Evolutionary conservation across 1,139 yeast genomes (phyloP), one percentile per base, ranked within the genome.

Genomic region (Saccharomycopsis hybrid): DNA sequence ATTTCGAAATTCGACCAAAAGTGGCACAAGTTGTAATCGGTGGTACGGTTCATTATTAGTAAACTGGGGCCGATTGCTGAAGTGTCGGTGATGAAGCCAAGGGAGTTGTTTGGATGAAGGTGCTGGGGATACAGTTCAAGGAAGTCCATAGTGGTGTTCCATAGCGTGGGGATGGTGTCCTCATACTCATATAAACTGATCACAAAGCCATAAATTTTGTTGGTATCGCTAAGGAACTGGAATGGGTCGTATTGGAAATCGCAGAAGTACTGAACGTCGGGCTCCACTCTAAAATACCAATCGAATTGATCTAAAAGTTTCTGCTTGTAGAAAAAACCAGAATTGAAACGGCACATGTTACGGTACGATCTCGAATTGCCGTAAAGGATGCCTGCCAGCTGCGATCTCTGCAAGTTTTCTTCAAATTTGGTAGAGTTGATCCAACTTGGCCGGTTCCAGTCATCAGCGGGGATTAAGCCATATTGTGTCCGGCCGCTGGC

Each of bases 1-100:
- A 89, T 83, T 65, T 90, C 97, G 63, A 90, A 89, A 64, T 90
- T 90, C 29, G 95, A 83, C 97, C 97, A 90, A 63, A 89, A 90
- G 65, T 90, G 97, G 62, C 97, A 92, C 54, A 87, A 63, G 62
- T 92, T 92, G 66, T 88, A 90, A n/a, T 74, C 71, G 2, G 75
- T 66, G 46, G 57, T 55, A 4, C 57, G 49, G 25, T 51, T 50
- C 44, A 44, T 58, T 47, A 58, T 54, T 44, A 59, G 61, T 2
- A 45, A 52, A 45, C 58, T 60, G 46, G 68, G 69, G 2, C 71
- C 60, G 8, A 76, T 68, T 0, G 72, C 58, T 32, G 73, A 77
- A 46, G 74, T 71, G 55, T 88, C 83, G 1, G 89, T 84, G 47
- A 89, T 64, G 62, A 88, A 92, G 3, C 76, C 78, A 35, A 79